phyloP scores from a whole-genome alignment of 192 early-diverging fungal genomes.

The Podila epicladia region DNA sequence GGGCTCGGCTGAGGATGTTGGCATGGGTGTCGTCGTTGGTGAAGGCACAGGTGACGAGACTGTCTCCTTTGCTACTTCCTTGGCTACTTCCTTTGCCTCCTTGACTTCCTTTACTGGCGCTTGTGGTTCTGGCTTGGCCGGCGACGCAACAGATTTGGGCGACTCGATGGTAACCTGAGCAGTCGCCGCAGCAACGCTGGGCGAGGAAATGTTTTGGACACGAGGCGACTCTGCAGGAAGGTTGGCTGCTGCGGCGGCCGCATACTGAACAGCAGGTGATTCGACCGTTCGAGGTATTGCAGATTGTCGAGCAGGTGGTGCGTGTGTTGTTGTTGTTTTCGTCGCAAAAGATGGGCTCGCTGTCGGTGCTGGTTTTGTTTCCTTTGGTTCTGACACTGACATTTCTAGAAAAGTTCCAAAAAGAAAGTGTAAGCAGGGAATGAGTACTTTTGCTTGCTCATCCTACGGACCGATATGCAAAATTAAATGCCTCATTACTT shows the following conservation, averaged over 20 bases:
- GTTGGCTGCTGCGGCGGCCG: conserved; percentile 27
- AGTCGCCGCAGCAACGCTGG: conserved; percentile 35
- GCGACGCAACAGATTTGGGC: not conserved
- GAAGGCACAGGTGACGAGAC: not conserved
- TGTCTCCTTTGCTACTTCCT: not conserved
- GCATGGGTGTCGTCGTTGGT: conserved; percentile 4
- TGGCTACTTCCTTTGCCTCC: not conserved
- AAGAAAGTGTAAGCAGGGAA: not conserved
- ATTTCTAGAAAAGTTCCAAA: conserved; percentile 12
- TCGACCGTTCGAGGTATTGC: conserved; percentile 15
- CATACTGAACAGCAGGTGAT: conserved; percentile 30
- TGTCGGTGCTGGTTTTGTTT: conserved; percentile 31
- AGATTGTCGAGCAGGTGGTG: conserved; percentile 15
- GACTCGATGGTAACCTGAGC: conserved; percentile 1
- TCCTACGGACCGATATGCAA: not conserved
- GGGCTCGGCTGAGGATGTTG: too few relatives aligned
- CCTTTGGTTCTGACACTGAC: conserved; percentile 44
- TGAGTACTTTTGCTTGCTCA: too few relatives aligned
- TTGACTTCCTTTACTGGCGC: conserved; percentile 6
- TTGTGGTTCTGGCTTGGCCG: not conserved
- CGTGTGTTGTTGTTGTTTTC: conserved; percentile 5
- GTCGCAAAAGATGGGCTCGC: conserved; percentile 12
- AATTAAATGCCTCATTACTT: conserved; percentile 17
- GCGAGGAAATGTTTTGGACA: conserved; percentile 21
- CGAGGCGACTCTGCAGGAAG: conserved; percentile 46